phyloP scores from a whole-genome alignment of 768 basidiomycete genomes.

The Pleurotus sapidus region DNA sequence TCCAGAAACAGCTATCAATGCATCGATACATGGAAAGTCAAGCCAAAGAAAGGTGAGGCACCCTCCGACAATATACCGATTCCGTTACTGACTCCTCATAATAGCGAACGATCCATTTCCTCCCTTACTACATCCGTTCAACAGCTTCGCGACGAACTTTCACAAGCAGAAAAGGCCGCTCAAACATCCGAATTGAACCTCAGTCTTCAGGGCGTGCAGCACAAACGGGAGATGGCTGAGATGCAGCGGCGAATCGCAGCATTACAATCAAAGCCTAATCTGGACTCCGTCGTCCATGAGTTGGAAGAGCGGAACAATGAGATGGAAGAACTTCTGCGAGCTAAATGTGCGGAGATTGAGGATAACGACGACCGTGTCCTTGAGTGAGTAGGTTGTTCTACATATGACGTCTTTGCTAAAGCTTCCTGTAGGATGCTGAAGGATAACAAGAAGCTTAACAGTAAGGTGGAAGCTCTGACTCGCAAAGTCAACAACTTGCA shows the following conservation, averaged over 20 bases:
- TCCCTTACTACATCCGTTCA: slow-evolving; percentile 38
- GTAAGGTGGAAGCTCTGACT: slow-evolving; percentile 67
- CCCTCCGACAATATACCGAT: no score
- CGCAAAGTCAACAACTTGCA: slow-evolving; percentile 75
- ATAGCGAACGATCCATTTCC: slow-evolving; percentile 46
- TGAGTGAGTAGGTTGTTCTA: slow-evolving; percentile 48
- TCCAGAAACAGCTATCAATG: slow-evolving; percentile 61
- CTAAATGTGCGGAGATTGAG: slow-evolving; percentile 76
- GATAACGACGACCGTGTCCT: slow-evolving; percentile 81
- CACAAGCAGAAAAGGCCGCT: slow-evolving; percentile 52
- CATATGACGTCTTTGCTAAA: slow-evolving; percentile 6
- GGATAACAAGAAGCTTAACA: slow-evolving; percentile 72
- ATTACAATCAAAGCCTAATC: slow-evolving; percentile 50
- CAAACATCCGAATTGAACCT: slow-evolving; percentile 67
- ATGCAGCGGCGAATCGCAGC: slow-evolving; percentile 55
- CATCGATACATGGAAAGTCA: slow-evolving; percentile 63
- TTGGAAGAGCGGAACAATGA: slow-evolving; percentile 70
- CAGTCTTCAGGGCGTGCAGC: slow-evolving; percentile 61
- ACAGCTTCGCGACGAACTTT: slow-evolving; percentile 39
- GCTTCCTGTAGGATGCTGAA: slow-evolving; percentile 59
- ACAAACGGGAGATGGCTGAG: slow-evolving; percentile 58
- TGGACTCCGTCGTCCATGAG: slow-evolving; percentile 53
- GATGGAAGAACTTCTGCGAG: slow-evolving; percentile 69
- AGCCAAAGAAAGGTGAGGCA: slow-evolving; percentile 54
- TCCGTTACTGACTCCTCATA: neutral